Base-by-base conservation (phyloP, 192 early-diverging fungal species). In the Dispira parvispora region DNA sequence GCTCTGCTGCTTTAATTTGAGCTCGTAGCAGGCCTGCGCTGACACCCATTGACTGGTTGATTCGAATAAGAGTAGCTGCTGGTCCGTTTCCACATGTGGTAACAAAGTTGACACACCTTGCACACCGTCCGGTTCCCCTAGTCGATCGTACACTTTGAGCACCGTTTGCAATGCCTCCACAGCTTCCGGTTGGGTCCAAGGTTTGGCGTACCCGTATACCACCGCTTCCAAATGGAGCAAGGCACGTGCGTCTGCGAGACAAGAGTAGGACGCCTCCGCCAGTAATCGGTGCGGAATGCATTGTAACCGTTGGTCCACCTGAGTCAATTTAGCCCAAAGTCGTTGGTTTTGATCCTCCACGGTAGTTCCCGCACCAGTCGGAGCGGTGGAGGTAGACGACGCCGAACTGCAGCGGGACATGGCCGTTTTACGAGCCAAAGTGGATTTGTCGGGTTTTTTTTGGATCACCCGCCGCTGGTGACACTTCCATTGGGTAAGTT, bases 111-210 rank as follows among this genome's bases (percentile, higher is more conserved):
- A 69, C 3, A 88, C 67, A 9, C 85, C 87, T 27, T 80, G 79
- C 71, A 89, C 76, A 1, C 78, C 79, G 67, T 89, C 86, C 0
- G 78, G 73, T 46, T 89, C 89, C 21, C 85, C 80, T 38, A 91
- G 45, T 44, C 80, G 70, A 8, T 78, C 64, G 62, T 89, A 89
- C 10, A 88, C 78, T 57, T 74, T 64, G 46, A 85, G 83, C 28
- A 83, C 64, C 13, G 75, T 62, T 9, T 65, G 68, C 56, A 83
- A 86, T 9, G 18, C 44, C 13, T 61, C 65, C 27, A 54, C 43
- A 42, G 47, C 53, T 1, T 62, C 60, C 38, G 14, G 58, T 23
- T 42, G 54, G 45, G 71, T 70, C 44, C 61, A 10, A 11, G 27
- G 25, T 18, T 26, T 18, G 18, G 25, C 55, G 52, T 64, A 52